phyloP scores from a whole-genome alignment of 495 filamentous ascomycete species.

The Neurospora sp. region DNA sequence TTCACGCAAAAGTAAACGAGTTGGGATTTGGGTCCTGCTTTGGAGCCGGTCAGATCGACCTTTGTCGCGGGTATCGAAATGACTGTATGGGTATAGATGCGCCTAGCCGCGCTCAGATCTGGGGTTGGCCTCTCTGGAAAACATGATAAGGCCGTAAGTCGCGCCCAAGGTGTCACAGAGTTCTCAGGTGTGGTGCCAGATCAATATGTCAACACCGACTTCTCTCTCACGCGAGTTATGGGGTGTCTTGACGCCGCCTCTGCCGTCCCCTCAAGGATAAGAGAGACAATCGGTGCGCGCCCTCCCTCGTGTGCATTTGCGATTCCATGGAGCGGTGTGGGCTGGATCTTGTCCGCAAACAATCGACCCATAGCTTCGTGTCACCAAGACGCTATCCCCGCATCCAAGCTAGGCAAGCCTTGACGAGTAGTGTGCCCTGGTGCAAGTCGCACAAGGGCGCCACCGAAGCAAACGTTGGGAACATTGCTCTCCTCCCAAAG shows the following conservation, averaged over 20 bases:
- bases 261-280: not conserved
- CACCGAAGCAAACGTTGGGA: constrained; percentile 5
- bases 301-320: not conserved
- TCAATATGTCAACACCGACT: not conserved
- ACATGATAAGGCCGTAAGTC: not conserved
- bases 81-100: not conserved
- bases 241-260: not conserved
- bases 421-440: constrained; percentile 27
- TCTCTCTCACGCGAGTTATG: not conserved
- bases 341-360: not conserved
- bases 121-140: not conserved
- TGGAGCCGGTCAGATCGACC: not conserved
- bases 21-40: not conserved
- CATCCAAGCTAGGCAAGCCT: constrained; percentile 29
- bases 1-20: not conserved
- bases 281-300: not conserved
- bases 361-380: not conserved
- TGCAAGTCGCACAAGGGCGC: constrained; percentile 9
- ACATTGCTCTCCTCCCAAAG: not conserved
- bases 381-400: not conserved
- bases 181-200: not conserved
- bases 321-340: not conserved
- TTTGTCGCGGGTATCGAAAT: not conserved
- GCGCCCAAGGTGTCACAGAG: not conserved
- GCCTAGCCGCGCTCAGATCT: not conserved